Evolutionary conservation across 2,329 filamentous ascomycete species (phyloP), one percentile per base, ranked within the genome.

Genomic region (Fusarium tuaranense): DNA sequence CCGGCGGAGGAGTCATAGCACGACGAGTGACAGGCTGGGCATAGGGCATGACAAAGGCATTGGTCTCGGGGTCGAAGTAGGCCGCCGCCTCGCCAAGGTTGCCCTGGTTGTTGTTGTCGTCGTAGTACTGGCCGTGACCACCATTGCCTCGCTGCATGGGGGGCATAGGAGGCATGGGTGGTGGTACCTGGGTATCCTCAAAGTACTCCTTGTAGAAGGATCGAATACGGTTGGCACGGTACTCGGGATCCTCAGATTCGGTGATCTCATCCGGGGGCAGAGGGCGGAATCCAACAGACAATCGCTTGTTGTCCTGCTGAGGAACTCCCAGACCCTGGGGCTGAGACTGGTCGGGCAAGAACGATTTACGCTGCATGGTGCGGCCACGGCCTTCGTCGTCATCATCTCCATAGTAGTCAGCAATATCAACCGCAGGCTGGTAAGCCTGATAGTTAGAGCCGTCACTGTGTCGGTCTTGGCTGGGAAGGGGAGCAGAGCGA

Each of bases 171-270:
- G 82, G 82, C 77, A 87, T 75, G 2, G 85, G 84, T 30, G 86
- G 86, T n/a, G 83, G 78, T 7, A 81, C 76, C 48, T 91, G 94
- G 69, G 87, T 91, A 48, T 98, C 96, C 76, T 98, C 97, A 78
- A 99, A 99, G 86, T 99, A 99, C 82, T 99, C 97, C 86, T 98
- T 98, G 87, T 99, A 99, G 87, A 99, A 99, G 5, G 97, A 99
- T 82, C 97, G 91, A 76, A 99, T 99, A 68, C 97, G 92, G 86
- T 98, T 98, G 74, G 97, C 97, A 79, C 97, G 92, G 80, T 96
- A 92, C 83, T 98, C 97, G 0, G 97, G 95, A 81, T 98, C 96
- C 81, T 98, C 97, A 4, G 92, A 90, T 51, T 92, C 91, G 34
- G 87, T 88, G 65, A 94, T 91, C 74, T 97, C 94, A 79, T 95